Conservation (phyloP, 345 rosid species). For the Theobroma cacao region DNA sequence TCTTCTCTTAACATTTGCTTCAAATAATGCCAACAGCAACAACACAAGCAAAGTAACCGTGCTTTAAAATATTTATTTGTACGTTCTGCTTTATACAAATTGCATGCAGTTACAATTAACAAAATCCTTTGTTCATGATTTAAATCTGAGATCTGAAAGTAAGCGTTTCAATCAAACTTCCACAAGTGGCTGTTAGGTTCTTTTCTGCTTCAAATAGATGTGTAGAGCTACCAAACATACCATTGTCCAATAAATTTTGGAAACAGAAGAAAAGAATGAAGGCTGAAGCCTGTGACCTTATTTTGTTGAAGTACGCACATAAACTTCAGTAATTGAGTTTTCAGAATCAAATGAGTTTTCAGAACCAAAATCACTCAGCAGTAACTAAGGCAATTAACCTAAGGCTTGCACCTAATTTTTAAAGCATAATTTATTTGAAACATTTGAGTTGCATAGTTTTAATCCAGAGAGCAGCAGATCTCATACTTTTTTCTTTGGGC, state of each 20-base stretch:
- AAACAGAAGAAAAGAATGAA: neutral
- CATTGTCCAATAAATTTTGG: neutral
- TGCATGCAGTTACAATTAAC: neutral
- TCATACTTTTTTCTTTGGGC: neutral
- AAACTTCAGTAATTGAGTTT: neutral
- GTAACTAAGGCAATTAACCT: neutral
- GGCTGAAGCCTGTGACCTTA: too few species aligned
- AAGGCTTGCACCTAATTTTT: neutral
- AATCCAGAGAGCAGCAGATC: neutral
- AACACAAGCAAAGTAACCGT: neutral
- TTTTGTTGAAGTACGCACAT: neutral
- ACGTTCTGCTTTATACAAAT: neutral
- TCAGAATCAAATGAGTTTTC: neutral
- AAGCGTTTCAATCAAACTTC: neutral
- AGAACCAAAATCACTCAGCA: neutral
- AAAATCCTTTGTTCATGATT: neutral
- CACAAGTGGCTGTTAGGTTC: neutral
- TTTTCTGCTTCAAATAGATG: neutral
- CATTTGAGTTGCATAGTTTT: neutral
- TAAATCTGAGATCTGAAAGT: neutral
- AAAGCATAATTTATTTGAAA: neutral
- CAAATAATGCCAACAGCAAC: neutral
- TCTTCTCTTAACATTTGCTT: neutral
- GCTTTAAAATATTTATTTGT: neutral
- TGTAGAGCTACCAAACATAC: too few species aligned